Evolutionary conservation across 2,329 filamentous ascomycete species (phyloP), one percentile per base, ranked within the genome.

Genomic region (Curvularia sp.): DNA sequence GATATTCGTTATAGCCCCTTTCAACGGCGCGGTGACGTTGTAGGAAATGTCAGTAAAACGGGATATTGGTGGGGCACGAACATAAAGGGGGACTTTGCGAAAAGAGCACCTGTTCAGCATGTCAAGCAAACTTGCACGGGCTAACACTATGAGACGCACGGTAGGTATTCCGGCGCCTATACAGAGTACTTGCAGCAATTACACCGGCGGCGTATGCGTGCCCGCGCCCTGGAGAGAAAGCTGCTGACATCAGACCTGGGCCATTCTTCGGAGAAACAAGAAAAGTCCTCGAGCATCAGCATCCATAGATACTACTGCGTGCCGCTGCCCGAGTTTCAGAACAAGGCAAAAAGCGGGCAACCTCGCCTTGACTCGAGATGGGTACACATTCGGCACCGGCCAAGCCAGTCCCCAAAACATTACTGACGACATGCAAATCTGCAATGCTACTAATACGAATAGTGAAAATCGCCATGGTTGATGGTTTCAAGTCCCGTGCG

Each of bases 1-100:
- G 35, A 55, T 41, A 49, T 44, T 47, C 22, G 44, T 41, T 61
- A 69, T 67, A 66, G 66, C 57, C 42, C 62, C 65, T 70, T 70
- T 69, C 66, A 67, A 66, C 62, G 58, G 51, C 56, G 57, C 52
- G 48, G 58, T 61, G 57, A 55, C 59, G 47, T 58, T 58, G 55
- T 55, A 53, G 55, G 44, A 49, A 41, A 20, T 49, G 39, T 55
- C 57, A 46, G 52, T 55, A 64, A 50, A 63, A 56, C 53, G 52
- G 52, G 48, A 42, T 42, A 33, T 49, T 18, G 51, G 64, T 54
- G 62, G 62, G 62, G 53, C 60, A 60, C 41, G 43, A 30, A 51
- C 49, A 55, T 54, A 43, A 43, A 43, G 33, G 49, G 24, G 49
- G 42, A 47, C 26, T 35, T 60, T 57, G 60, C 39, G 44, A 57